Evolutionary conservation across 106 monocot genomes (phyloP).

Genomic region (Allium sativum): DNA sequence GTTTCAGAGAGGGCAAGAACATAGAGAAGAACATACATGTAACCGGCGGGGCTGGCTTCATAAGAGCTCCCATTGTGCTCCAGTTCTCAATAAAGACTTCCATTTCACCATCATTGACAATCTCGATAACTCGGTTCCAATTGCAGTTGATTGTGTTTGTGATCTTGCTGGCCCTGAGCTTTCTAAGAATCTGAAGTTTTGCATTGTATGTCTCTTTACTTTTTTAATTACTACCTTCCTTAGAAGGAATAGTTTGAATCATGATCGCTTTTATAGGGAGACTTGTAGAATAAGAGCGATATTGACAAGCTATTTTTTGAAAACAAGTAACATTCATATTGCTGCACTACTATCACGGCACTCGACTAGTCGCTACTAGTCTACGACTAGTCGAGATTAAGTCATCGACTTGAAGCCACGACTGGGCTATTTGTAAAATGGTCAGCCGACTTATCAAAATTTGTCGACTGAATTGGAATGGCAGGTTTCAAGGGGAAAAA

Average conservation of each 20-base stretch:
- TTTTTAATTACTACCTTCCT: not conserved
- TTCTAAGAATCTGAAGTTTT: slow-evolving; percentile 38
- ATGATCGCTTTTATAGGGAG: slow-evolving; percentile 1
- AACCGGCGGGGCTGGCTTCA: slow-evolving; percentile 82
- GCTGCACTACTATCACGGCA: too few species aligned
- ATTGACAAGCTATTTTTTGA: slow-evolving; percentile 6
- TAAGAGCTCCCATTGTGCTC: slow-evolving; percentile 64
- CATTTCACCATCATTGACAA: slow-evolving; percentile 52
- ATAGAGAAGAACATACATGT: slow-evolving; percentile 29
- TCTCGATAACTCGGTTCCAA: slow-evolving; percentile 51
- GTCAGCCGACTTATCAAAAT: too few species aligned
- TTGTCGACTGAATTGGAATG: too few species aligned
- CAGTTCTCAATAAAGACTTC: slow-evolving; percentile 62
- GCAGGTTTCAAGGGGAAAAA: too few species aligned
- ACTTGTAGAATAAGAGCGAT: slow-evolving; percentile 2
- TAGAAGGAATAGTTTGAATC: too few species aligned
- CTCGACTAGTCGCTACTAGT: too few species aligned
- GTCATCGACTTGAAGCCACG: too few species aligned
- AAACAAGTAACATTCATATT: not conserved
- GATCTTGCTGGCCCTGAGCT: slow-evolving; percentile 43
- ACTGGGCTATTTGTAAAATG: too few species aligned
- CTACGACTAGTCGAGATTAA: too few species aligned
- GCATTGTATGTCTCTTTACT: slow-evolving; percentile 16
- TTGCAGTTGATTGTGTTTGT: slow-evolving; percentile 44
- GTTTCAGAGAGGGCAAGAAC: slow-evolving; percentile 1